phyloP scores from a whole-genome alignment of 306 rosid genomes.

The Amphicarpaea edgeworthii region DNA sequence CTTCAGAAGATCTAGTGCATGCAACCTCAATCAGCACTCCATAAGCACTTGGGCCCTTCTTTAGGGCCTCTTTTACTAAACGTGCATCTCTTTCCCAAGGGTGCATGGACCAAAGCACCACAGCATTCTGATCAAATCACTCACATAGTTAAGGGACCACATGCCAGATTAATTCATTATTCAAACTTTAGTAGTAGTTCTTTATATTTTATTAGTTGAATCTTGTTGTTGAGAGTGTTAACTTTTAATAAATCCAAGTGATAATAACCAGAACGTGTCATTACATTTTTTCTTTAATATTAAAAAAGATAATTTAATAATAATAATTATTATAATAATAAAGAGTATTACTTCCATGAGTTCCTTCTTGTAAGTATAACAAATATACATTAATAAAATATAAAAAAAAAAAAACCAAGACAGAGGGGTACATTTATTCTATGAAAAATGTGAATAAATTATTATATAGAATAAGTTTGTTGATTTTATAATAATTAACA shows the following conservation, averaged over 20 bases:
- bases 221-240: neutral
- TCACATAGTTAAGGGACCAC: constrained; percentile 11
- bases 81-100: constrained; percentile 99
- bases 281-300: neutral
- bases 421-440: neutral
- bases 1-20: constrained; percentile 84
- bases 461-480: no score
- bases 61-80: constrained; percentile 71
- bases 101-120: constrained; percentile 88
- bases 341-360: neutral
- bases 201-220: neutral
- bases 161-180: neutral
- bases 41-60: constrained; percentile 61
- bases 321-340: neutral
- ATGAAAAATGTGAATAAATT: neutral
- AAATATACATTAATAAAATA: neutral
- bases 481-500: no score
- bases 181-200: neutral
- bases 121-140: constrained; percentile 64
- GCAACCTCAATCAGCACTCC: constrained; percentile 77
- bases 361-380: neutral
- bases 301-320: neutral
- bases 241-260: neutral
- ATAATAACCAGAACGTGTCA: neutral
- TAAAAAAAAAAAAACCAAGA: neutral